Percentiles rank a stretch among this genome's conserved stretches.
These are phyloP conservation scores for Ilyonectria destructans DNA, from an alignment of 2,329 filamentous ascomycete genomes.

Conservation along the genomic window DNA sequence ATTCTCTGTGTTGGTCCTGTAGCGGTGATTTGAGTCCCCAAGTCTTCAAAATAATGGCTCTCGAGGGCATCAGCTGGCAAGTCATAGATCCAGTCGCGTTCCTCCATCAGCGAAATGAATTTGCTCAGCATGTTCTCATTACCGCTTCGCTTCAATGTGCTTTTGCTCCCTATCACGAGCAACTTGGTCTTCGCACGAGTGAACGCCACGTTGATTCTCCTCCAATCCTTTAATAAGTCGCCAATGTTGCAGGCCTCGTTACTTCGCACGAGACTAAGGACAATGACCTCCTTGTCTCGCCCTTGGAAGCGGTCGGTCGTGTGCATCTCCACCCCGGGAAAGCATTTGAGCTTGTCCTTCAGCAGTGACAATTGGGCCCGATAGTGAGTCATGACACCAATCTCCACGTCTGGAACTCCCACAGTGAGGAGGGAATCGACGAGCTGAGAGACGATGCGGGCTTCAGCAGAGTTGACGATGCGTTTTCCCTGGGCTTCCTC, in stretches of 20 bases:
- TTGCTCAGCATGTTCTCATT: conserved; percentile 82
- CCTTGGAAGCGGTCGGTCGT: conserved; percentile 98
- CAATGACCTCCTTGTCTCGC: conserved; percentile 92
- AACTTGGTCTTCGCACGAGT: conserved; percentile 95
- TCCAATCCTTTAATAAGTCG: conserved; percentile 91
- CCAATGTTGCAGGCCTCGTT: conserved; percentile 90
- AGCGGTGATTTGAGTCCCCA: conserved; percentile 64
- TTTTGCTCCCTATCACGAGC: conserved; percentile 86
- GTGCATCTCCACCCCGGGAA: conserved; percentile 87
- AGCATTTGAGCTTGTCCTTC: conserved; percentile 77
- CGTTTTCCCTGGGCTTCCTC: conserved; percentile 87
- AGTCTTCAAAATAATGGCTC: conserved; percentile 78
- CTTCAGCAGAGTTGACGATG: conserved; percentile 91
- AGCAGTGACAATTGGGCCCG: conserved; percentile 91
- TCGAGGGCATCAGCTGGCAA: conserved; percentile 76
- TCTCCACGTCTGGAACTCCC: conserved; percentile 82
- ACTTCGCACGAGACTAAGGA: conserved; percentile 89
- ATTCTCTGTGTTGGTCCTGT: conserved; percentile 48
- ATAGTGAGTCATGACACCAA: conserved; percentile 98
- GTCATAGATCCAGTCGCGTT: conserved; percentile 85
- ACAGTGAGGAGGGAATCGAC: conserved; percentile 84
- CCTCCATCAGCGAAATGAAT: conserved; percentile 85
- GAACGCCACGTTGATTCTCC: conserved; percentile 95
- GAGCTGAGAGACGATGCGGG: conserved; percentile 82
- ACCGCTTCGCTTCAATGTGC: conserved; percentile 83